Conservation (phyloP, 2,329 filamentous ascomycete genomes). For the Ophiostoma ips region DNA sequence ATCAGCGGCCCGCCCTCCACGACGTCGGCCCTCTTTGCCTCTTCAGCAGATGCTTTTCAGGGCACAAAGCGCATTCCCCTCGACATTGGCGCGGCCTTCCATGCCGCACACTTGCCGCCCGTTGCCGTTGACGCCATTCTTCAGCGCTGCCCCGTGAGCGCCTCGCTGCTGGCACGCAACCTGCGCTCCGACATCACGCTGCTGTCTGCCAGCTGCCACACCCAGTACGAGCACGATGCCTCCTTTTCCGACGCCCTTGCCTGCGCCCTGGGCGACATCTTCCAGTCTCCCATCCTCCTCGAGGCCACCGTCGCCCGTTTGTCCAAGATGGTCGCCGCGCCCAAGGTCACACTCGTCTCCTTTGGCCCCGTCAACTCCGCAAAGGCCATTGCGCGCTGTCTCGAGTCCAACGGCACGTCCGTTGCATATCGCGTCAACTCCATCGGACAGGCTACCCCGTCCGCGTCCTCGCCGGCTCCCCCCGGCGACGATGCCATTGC, state of each 20-base stretch:
- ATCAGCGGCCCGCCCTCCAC: conserved; percentile 41
- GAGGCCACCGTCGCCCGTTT: conserved; percentile 30
- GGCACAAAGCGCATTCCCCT: conserved; percentile 35
- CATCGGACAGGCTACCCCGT: conserved; percentile 50
- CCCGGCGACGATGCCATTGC: conserved; percentile 26
- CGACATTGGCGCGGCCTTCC: conserved; percentile 35
- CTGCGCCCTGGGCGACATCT: conserved; percentile 31
- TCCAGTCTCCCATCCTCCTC: conserved; percentile 35
- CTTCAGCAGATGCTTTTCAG: conserved; percentile 21
- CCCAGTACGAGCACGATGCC: conserved; percentile 22
- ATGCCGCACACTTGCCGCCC: conserved; percentile 38
- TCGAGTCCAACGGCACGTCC: conserved; percentile 21
- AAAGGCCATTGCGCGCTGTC: conserved; percentile 28
- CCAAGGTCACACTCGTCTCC: conserved; percentile 31
- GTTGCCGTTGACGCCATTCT: conserved; percentile 29
- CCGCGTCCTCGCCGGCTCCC: background rate
- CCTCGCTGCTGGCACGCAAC: conserved; percentile 29
- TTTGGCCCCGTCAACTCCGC: conserved; percentile 37
- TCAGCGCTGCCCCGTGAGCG: conserved; percentile 25
- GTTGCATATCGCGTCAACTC: conserved; percentile 16
- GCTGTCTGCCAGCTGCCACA: conserved; percentile 29
- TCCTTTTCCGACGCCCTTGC: conserved; percentile 22
- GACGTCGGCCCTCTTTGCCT: conserved; percentile 25
- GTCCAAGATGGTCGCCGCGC: conserved; percentile 26
- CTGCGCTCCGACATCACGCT: conserved; percentile 36